Conservation (phyloP, 345 rosid species). For the Garcia nutans region DNA sequence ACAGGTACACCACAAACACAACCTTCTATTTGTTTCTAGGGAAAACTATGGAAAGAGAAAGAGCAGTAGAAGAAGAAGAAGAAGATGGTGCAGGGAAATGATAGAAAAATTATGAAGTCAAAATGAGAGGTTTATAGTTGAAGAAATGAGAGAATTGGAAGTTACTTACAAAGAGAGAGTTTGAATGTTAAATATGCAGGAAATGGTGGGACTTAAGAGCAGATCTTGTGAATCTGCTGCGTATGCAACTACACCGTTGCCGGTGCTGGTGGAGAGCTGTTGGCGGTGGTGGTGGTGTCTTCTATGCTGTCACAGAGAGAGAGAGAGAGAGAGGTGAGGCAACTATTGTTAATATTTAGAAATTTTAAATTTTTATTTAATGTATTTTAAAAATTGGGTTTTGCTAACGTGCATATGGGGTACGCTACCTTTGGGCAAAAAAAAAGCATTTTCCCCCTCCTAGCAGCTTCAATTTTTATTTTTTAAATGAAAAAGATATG, state of each 20-base stretch:
- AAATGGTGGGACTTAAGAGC: neutral
- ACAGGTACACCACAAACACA: neutral
- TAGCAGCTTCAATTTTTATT: too few relatives aligned
- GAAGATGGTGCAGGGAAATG: neutral
- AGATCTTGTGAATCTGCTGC: constrained; percentile 4
- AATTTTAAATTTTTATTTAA: neutral
- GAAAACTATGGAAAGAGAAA: neutral
- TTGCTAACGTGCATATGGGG: neutral
- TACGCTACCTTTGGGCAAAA: too few relatives aligned
- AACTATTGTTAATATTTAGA: neutral
- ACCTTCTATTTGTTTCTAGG: neutral
- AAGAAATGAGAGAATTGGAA: neutral
- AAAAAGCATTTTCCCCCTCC: too few relatives aligned
- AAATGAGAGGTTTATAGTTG: neutral
- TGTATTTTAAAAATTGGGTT: neutral
- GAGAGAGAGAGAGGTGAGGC: neutral
- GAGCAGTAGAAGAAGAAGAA: neutral
- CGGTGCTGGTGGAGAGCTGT: neutral
- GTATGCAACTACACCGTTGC: neutral
- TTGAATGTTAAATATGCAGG: neutral
- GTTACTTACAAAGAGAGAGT: constrained; percentile 5
- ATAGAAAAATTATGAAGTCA: neutral
- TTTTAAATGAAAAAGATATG: too few relatives aligned
- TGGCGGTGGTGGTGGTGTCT: neutral
- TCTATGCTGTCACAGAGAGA: constrained; percentile 7